Evolutionary conservation across 2,329 filamentous ascomycete species (phyloP), one percentile per base, ranked within the genome.

Genomic region (Arthrocladium fulminans): DNA sequence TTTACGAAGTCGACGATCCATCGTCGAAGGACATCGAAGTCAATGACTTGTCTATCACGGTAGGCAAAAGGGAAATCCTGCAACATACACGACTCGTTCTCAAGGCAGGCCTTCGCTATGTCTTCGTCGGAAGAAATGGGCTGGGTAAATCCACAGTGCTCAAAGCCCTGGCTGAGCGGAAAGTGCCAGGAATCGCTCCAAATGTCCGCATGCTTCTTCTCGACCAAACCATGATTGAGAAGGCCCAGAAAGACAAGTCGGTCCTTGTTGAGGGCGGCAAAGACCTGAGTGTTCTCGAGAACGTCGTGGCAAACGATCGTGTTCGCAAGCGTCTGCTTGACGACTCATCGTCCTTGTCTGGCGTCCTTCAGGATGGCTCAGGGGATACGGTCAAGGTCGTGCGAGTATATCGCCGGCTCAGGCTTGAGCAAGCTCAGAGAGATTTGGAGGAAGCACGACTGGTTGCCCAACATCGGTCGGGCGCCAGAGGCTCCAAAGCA

Each of bases 61-160:
- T 56, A 24, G 55, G 54, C 7, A 50, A 49, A 8, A 48, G 51
- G 17, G 86, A 92, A 62, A 76, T 94, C 4, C 71, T 94, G 2
- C 72, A 71, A 8, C 79, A 84, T 62, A 84, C 83, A 1, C 81
- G 80, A 49, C 67, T 94, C 29, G 77, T 81, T 20, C 67, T 94
- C 2, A 86, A 90, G 55, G 77, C 81, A 43, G 83, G 84, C 0
- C 73, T 80, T 39, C 75, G 84, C 52, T 94, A 94, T 70, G 86
- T 86, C 0, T 70, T 94, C 1, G 72, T 90, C 17, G 88, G 87
- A 0, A 75, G 85, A 5, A 94, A 94, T 65, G 87, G 87, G 0
- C 84, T 81, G 1, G 88, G 87, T 4, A 94, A 94, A 61, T 89
- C 85, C 3, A 90, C 81, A 83, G 65, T 63, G 74, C 69, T 92